phyloP scores from a whole-genome alignment of 345 rosid species.

The Odontarrhena argentea region DNA sequence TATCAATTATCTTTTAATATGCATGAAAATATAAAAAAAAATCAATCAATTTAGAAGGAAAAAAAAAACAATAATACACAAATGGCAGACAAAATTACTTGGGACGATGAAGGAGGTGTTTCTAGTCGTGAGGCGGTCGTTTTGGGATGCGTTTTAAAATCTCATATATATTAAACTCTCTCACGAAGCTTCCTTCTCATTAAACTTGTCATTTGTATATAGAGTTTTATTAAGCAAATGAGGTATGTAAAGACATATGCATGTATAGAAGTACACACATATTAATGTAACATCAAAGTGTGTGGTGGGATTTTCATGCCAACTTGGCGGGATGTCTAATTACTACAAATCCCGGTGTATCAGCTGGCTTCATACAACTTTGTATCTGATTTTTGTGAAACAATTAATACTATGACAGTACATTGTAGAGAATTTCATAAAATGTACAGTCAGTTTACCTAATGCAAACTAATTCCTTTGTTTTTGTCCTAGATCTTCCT shows the following conservation, averaged over 20 bases:
- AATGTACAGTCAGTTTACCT: too few species aligned
- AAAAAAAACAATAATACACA: not conserved
- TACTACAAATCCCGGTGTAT: conserved; percentile 50
- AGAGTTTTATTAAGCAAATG: conserved; percentile 17
- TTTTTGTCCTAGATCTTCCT: too few species aligned
- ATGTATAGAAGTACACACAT: conserved; percentile 3
- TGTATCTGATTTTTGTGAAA: too few species aligned
- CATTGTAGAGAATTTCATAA: too few species aligned
- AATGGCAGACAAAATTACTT: conserved; percentile 33
- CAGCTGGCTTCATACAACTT: conserved; percentile 14
- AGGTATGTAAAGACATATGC: conserved; percentile 23
- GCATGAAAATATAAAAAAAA: too few species aligned
- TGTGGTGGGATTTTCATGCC: conserved; percentile 25
- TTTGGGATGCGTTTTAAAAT: conserved; percentile 25
- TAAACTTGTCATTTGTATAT: conserved; percentile 13
- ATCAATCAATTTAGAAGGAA: too few species aligned
- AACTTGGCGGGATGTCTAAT: conserved; percentile 33
- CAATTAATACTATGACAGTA: too few species aligned
- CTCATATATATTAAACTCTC: conserved; percentile 18
- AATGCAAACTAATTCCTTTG: too few species aligned
- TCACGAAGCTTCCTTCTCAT: conserved; percentile 34
- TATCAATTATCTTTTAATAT: too few species aligned
- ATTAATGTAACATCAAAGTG: conserved; percentile 7
- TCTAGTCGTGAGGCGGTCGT: conserved; percentile 18
- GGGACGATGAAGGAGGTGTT: conserved; percentile 16